Evolutionary conservation across 306 rosid genomes (phyloP).

Genomic region (Boehmeria nivea): DNA sequence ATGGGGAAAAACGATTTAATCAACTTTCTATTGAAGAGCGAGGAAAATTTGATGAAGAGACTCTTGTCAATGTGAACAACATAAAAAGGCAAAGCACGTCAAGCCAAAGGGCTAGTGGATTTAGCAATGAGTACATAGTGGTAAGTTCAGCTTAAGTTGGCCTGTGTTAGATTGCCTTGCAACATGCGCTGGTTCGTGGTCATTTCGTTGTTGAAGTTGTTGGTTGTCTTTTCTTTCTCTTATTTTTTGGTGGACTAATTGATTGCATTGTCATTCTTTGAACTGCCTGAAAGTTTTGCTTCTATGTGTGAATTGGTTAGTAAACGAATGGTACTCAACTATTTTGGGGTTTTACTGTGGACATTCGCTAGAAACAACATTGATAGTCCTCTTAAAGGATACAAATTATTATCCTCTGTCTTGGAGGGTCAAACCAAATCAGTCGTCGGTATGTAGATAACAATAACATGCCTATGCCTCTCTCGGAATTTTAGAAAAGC

Average conservation of each 20-base stretch:
- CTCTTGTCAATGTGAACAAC: conserved; percentile 86
- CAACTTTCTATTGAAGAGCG: conserved; percentile 96
- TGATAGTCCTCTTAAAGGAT: too few relatives aligned
- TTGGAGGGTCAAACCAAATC: too few relatives aligned
- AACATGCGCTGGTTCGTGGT: background rate
- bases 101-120: conserved; percentile 71
- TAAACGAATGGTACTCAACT: too few relatives aligned
- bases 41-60: conserved; percentile 98
- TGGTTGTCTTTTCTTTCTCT: too few relatives aligned
- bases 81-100: conserved; percentile 72
- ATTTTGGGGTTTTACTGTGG: too few relatives aligned
- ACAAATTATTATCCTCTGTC: too few relatives aligned
- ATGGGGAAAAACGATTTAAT: conserved; percentile 86
- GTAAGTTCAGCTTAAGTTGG: conserved; percentile 33
- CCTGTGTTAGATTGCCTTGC: conserved; percentile 2
- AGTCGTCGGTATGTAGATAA: too few relatives aligned
- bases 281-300: background rate
- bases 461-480: too few relatives aligned
- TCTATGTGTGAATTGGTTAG: too few relatives aligned
- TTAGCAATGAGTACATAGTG: conserved; percentile 96
- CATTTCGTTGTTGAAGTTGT: background rate
- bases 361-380: too few relatives aligned
- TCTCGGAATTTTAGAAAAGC: too few relatives aligned
- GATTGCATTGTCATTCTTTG: background rate
- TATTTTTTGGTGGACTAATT: background rate